Evolutionary conservation across 2,329 filamentous ascomycete species (phyloP).

Genomic region (Plenodomus lindquistii): DNA sequence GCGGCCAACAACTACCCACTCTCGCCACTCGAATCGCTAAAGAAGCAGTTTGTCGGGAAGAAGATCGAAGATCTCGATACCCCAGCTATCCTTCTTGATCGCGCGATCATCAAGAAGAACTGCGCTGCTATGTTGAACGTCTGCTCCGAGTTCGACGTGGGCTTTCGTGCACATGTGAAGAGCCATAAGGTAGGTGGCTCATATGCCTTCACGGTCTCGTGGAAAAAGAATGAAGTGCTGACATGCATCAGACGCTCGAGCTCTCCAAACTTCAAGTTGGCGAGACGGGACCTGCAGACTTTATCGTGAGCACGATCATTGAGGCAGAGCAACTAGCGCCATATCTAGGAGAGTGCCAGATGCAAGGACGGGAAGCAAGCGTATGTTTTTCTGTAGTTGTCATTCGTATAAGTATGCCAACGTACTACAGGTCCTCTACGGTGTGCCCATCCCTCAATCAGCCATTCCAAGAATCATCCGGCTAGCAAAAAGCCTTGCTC

Average conservation of each 20-base stretch:
- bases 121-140: constrained; percentile 73
- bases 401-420: neutral
- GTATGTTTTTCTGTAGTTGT: constrained; percentile 45
- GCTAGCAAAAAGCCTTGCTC: constrained; percentile 59
- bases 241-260: constrained; percentile 61
- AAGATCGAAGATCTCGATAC: constrained; percentile 38
- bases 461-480: constrained; percentile 62
- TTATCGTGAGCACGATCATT: constrained; percentile 74
- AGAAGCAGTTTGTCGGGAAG: neutral
- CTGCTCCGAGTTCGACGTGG: constrained; percentile 60
- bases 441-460: constrained; percentile 68
- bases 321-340: constrained; percentile 71
- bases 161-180: constrained; percentile 79
- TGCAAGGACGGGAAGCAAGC: constrained; percentile 60
- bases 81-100: constrained; percentile 70
- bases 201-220: neutral
- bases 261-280: constrained; percentile 73
- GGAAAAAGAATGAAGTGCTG: neutral
- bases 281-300: constrained; percentile 55
- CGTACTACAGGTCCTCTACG: constrained; percentile 66
- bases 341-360: constrained; percentile 62
- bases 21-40: neutral
- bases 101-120: constrained; percentile 67
- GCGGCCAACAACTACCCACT: neutral
- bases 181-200: constrained; percentile 69